These are phyloP conservation scores for Pogostemon cablin DNA, from an alignment of 257 asterid species.

Conservation along the genomic window DNA sequence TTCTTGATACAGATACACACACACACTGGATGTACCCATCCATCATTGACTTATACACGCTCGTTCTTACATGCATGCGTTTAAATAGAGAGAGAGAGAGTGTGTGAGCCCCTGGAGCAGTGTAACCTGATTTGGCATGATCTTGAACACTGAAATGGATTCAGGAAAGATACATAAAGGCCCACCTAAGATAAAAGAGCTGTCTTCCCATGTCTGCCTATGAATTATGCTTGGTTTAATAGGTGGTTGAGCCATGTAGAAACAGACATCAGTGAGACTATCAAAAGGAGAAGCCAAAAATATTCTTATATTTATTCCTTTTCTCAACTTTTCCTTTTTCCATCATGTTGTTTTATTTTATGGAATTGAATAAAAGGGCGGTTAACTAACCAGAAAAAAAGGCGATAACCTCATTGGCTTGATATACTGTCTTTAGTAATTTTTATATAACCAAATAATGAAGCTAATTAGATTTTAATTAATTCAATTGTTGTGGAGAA, in stretches of 20 bases:
- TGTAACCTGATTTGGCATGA: too few species aligned
- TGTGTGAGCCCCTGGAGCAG: too few species aligned
- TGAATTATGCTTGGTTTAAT: conserved; percentile 4
- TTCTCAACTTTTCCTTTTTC: conserved; percentile 15
- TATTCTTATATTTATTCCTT: conserved; percentile 24
- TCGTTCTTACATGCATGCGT: too few species aligned
- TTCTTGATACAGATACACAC: too few species aligned
- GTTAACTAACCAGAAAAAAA: conserved; percentile 15
- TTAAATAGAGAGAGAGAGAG: too few species aligned
- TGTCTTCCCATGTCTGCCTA: conserved; percentile 23
- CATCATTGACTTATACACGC: neutral
- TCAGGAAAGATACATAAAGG: neutral
- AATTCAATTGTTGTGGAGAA: neutral
- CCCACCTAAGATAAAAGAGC: conserved; percentile 9
- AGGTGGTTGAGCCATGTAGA: conserved; percentile 27
- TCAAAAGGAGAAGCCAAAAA: conserved; percentile 32
- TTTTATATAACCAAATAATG: too few species aligned
- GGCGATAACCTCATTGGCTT: conserved; percentile 1
- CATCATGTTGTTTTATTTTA: neutral
- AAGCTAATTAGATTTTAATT: too few species aligned
- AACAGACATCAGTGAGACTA: conserved; percentile 37
- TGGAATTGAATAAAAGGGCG: conserved; percentile 13
- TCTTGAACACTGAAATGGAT: too few species aligned
- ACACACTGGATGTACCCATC: too few species aligned
- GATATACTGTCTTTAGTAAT: neutral